phyloP scores from a whole-genome alignment of 1,284 basidiomycete species.

The Xanthoconium separans region DNA sequence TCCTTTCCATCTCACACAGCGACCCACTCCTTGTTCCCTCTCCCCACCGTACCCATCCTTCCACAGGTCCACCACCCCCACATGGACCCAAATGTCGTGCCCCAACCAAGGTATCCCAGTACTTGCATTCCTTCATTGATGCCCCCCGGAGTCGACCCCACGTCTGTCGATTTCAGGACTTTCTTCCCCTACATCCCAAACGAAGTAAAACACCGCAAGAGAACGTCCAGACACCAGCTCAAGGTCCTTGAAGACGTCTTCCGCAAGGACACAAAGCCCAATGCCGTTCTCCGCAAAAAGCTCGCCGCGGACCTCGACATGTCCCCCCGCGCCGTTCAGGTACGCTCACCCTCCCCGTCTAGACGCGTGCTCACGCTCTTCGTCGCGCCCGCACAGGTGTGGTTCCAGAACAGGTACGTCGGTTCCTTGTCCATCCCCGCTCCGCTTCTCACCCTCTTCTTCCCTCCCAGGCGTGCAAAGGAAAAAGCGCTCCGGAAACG shows the following conservation, averaged over 20 bases:
- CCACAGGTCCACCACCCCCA: not conserved
- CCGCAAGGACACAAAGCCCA: constrained; percentile 85
- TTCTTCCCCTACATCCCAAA: constrained; percentile 85
- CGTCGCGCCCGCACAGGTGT: constrained; percentile 51
- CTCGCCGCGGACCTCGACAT: constrained; percentile 84
- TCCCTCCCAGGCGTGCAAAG: constrained; percentile 65
- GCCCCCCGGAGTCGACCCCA: constrained; percentile 58
- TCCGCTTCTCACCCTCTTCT: constrained; percentile 6
- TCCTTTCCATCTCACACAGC: constrained; percentile 30
- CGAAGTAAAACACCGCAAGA: constrained; percentile 88
- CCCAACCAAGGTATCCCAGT: constrained; percentile 31
- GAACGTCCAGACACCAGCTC: constrained; percentile 82
- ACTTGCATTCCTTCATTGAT: constrained; percentile 48
- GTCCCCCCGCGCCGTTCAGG: constrained; percentile 91
- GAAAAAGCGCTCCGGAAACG: constrained; percentile 52
- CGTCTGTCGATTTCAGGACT: constrained; percentile 43
- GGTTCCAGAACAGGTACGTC: constrained; percentile 86
- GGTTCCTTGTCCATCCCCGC: not conserved
- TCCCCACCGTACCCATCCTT: constrained; percentile 2
- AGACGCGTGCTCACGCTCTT: constrained; percentile 21
- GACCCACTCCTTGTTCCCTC: constrained; percentile 21
- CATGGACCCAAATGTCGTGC: constrained; percentile 23
- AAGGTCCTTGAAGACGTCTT: constrained; percentile 86
- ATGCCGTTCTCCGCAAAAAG: constrained; percentile 73
- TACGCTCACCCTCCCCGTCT: constrained; percentile 37